These are phyloP conservation scores for Setaria viridis DNA, from an alignment of 202 grass and related monocot species.

Conservation along the genomic window DNA sequence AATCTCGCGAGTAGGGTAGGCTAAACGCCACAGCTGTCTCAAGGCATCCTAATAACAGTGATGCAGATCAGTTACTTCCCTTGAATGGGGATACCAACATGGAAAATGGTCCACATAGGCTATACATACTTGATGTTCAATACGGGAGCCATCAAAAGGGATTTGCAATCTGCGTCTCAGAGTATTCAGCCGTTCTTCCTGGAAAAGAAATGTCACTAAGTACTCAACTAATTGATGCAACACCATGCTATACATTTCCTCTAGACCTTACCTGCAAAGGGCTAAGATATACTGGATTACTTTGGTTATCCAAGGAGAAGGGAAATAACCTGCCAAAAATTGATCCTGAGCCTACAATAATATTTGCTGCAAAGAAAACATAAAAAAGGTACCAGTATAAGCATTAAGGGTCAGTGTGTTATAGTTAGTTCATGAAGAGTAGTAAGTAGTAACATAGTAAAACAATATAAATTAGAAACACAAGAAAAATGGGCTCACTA, in stretches of 20 bases:
- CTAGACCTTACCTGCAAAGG: slow-evolving; percentile 74
- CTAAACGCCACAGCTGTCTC: slow-evolving; percentile 87
- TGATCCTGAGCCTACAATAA: slow-evolving; percentile 68
- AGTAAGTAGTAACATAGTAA: background rate
- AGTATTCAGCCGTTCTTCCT: slow-evolving; percentile 88
- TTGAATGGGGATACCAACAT: slow-evolving; percentile 7
- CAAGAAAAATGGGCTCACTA: background rate
- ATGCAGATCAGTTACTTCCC: slow-evolving; percentile 29
- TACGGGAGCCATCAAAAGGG: slow-evolving; percentile 79
- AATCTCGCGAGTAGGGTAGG: slow-evolving; percentile 73
- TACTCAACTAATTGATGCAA: slow-evolving; percentile 24
- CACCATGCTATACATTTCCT: background rate
- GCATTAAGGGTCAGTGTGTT: background rate
- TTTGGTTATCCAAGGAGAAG: slow-evolving; percentile 58
- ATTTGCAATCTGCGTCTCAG: slow-evolving; percentile 79
- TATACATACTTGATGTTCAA: slow-evolving; percentile 79
- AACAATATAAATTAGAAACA: slow-evolving; percentile 1
- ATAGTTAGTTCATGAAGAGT: slow-evolving; percentile 9
- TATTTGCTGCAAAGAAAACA: slow-evolving; percentile 64
- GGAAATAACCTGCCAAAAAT: slow-evolving; percentile 77
- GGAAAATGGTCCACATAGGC: background rate
- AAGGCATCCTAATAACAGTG: slow-evolving; percentile 73
- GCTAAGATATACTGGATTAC: slow-evolving; percentile 55
- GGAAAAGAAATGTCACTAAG: slow-evolving; percentile 41
- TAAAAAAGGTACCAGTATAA: background rate